Conservation (phyloP, 2,329 filamentous ascomycete species). For the Ambrosiella cleistominuta region DNA sequence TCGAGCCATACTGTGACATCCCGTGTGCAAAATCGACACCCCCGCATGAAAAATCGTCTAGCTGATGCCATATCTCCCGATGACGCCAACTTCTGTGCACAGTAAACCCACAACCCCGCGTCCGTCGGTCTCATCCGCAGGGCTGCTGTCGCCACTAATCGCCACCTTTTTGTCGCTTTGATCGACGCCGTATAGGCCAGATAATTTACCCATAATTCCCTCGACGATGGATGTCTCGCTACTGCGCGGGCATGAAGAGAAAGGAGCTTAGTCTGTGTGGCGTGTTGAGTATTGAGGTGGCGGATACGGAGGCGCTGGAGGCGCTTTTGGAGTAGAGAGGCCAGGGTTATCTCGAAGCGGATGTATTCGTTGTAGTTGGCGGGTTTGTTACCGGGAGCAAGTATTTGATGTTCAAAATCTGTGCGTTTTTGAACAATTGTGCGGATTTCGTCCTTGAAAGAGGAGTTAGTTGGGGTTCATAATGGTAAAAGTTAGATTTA, state of each 20-base stretch:
- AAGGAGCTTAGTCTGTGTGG: conserved; percentile 68
- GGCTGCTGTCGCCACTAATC: conserved; percentile 46
- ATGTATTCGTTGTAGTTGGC: conserved; percentile 74
- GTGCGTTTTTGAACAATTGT: conserved; percentile 80
- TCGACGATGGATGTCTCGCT: conserved; percentile 63
- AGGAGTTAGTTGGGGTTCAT: conserved; percentile 11
- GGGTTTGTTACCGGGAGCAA: conserved; percentile 60
- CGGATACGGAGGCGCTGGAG: conserved; percentile 66
- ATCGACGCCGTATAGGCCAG: conserved; percentile 60
- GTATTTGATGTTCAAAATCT: conserved; percentile 81
- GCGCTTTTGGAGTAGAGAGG: conserved; percentile 64
- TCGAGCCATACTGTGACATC: conserved; percentile 67
- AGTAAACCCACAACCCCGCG: conserved; percentile 70
- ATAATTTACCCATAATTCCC: conserved; percentile 78
- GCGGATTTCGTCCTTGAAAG: conserved; percentile 61
- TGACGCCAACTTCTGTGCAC: conserved; percentile 57
- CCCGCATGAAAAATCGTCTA: conserved; percentile 70
- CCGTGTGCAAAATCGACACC: conserved; percentile 70
- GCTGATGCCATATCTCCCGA: conserved; percentile 79
- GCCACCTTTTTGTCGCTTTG: conserved; percentile 49
- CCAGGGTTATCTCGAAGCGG: conserved; percentile 50
- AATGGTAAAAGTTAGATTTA: conserved; percentile 20
- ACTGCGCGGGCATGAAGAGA: conserved; percentile 78
- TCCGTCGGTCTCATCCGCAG: conserved; percentile 75
- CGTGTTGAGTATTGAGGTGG: conserved; percentile 43